Conservation (phyloP, 2,329 filamentous ascomycete genomes). For the Zymoseptoria tritici region DNA sequence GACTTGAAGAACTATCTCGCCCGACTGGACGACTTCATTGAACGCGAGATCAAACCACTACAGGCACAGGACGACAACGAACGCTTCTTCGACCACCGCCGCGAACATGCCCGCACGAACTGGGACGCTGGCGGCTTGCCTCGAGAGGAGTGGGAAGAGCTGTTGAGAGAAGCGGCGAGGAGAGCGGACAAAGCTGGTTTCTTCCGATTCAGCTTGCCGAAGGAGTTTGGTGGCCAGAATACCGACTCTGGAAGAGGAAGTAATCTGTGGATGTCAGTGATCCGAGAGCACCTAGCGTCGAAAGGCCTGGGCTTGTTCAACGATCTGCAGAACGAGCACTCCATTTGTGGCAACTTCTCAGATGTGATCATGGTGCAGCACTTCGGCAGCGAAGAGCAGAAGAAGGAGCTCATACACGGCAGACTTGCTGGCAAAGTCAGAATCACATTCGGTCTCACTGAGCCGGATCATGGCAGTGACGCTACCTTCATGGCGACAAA, state of each 20-base stretch:
- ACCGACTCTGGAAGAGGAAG: conserved; percentile 36
- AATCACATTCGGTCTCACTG: conserved; percentile 56
- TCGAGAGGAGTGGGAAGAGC: conserved; percentile 50
- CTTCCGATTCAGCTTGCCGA: conserved; percentile 52
- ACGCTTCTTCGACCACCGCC: conserved; percentile 59
- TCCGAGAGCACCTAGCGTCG: conserved; percentile 52
- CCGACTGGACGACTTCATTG: conserved; percentile 47
- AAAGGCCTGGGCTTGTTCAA: conserved; percentile 56
- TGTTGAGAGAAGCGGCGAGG: conserved; percentile 43
- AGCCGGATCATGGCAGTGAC: conserved; percentile 55
- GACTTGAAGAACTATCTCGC: conserved; percentile 43
- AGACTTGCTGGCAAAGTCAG: conserved; percentile 47
- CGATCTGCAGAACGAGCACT: conserved; percentile 58
- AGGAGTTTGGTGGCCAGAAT: conserved; percentile 48
- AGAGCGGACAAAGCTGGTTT: conserved; percentile 54
- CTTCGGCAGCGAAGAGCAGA: conserved; percentile 51
- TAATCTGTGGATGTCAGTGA: conserved; percentile 58
- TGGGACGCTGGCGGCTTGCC: conserved; percentile 53
- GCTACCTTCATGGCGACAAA: conserved; percentile 55
- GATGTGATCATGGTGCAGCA: conserved; percentile 56
- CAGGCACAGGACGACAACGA: conserved; percentile 52
- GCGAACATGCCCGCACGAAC: conserved; percentile 55
- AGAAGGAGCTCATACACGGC: conserved; percentile 46
- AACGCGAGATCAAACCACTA: conserved; percentile 46
- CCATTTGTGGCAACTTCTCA: conserved; percentile 55